Evolutionary conservation across 768 basidiomycete species (phyloP).

Genomic region (Lentinus brumalis): DNA sequence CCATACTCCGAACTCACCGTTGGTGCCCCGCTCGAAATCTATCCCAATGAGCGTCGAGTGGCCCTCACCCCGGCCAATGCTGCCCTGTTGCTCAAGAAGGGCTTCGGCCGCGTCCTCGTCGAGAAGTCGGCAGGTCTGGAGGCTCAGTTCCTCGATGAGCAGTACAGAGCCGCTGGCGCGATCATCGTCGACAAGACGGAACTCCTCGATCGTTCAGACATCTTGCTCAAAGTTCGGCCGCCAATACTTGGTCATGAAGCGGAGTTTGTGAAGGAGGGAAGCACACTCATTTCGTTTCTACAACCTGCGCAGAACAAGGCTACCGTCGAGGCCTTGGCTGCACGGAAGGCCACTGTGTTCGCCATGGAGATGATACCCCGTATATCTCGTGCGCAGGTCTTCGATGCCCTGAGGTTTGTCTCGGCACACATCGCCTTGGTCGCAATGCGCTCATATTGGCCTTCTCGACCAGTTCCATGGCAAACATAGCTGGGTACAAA

Average conservation of each 20-base stretch:
- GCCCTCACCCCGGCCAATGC: conserved; percentile 82
- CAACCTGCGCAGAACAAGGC: conserved; percentile 82
- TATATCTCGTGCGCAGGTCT: conserved; percentile 88
- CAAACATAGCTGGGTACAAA: conserved; percentile 94
- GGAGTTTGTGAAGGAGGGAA: conserved; percentile 64
- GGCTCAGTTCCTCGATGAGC: conserved; percentile 81
- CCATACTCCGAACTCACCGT: conserved; percentile 76
- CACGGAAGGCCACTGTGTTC: conserved; percentile 69
- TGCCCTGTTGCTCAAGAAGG: conserved; percentile 76
- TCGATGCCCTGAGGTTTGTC: conserved; percentile 79
- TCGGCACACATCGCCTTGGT: background rate
- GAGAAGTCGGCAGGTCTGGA: conserved; percentile 70
- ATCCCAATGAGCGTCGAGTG: conserved; percentile 78
- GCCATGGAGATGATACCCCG: conserved; percentile 94
- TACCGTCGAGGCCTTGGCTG: conserved; percentile 69
- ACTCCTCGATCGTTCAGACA: conserved; percentile 68
- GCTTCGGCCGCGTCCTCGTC: conserved; percentile 71
- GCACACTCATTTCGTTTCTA: conserved; percentile 81
- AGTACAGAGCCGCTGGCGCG: conserved; percentile 79
- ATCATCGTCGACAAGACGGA: conserved; percentile 73
- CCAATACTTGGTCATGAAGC: conserved; percentile 67
- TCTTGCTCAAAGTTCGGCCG: conserved; percentile 85
- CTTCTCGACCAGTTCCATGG: conserved; percentile 68
- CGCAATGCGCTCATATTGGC: background rate
- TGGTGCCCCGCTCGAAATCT: conserved; percentile 78